Evolutionary conservation across 2,329 filamentous ascomycete genomes (phyloP).

Genomic region (Plectosphaerella plurivora): DNA sequence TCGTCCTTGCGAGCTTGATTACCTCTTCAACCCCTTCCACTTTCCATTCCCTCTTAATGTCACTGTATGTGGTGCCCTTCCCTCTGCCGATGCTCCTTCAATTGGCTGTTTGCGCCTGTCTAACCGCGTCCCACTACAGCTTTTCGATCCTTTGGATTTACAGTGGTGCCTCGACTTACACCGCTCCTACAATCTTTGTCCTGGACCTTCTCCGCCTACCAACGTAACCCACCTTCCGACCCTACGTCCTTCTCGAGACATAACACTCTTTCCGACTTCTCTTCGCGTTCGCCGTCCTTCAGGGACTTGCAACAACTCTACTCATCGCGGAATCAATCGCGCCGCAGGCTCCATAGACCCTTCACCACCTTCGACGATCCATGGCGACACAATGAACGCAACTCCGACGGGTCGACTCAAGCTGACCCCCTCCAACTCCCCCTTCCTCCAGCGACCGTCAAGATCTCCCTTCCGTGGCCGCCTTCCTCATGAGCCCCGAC

Average conservation of each 20-base stretch:
- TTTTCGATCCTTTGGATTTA: not conserved
- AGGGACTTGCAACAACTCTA: too few relatives aligned
- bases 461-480: constrained; percentile 58
- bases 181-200: not conserved
- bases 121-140: not conserved
- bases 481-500: constrained; percentile 44
- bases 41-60: not conserved
- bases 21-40: not conserved
- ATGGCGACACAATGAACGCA: constrained; percentile 55
- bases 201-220: not conserved
- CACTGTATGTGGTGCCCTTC: not conserved
- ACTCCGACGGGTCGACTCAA: constrained; percentile 60
- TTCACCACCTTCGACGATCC: not conserved
- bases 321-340: too few relatives aligned
- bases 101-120: not conserved
- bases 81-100: not conserved
- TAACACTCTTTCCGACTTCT: too few relatives aligned
- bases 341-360: too few relatives aligned
- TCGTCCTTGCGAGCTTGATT: too few relatives aligned
- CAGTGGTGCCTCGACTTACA: not conserved
- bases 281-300: too few relatives aligned
- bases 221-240: not conserved
- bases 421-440: constrained; percentile 74
- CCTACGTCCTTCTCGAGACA: too few relatives aligned
- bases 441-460: constrained; percentile 56